Conservation (phyloP, 306 rosid species). For the Elaeagnus macrophylla region DNA sequence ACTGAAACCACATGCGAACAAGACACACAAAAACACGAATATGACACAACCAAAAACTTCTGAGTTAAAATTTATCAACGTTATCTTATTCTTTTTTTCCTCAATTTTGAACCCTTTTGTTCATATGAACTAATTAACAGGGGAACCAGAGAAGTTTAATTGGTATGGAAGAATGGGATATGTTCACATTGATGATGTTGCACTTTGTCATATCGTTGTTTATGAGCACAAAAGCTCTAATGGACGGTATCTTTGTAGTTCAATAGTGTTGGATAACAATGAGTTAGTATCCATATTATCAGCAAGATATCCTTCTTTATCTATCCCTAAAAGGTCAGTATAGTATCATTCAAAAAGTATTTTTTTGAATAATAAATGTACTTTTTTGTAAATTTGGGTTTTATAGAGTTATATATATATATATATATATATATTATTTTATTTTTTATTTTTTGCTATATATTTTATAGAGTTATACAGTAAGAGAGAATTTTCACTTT, state of each 20-base stretch:
- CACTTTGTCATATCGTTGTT: conserved; percentile 52
- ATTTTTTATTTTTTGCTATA: too few species aligned
- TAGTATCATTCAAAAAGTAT: too few species aligned
- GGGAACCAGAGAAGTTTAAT: conserved; percentile 54
- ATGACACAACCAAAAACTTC: too few species aligned
- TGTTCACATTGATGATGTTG: conserved; percentile 76
- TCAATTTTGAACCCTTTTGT: neutral
- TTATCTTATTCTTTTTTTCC: neutral
- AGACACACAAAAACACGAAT: too few species aligned
- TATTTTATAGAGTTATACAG: too few species aligned
- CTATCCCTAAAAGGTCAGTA: conserved; percentile 54
- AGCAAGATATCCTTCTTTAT: conserved; percentile 46
- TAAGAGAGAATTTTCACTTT: too few species aligned
- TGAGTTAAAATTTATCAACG: too few species aligned
- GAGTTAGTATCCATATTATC: conserved; percentile 44
- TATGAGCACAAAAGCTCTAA: conserved; percentile 40
- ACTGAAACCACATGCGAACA: too few species aligned
- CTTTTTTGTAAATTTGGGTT: too few species aligned
- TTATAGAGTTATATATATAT: too few species aligned
- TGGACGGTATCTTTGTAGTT: conserved; percentile 72
- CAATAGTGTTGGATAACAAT: conserved; percentile 35
- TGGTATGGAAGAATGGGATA: conserved; percentile 82
- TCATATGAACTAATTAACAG: conserved; percentile 17
- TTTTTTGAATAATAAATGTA: too few species aligned
- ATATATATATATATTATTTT: too few species aligned